Conservation (phyloP, 129 eudicot species). For the Cynara cardunculus region DNA sequence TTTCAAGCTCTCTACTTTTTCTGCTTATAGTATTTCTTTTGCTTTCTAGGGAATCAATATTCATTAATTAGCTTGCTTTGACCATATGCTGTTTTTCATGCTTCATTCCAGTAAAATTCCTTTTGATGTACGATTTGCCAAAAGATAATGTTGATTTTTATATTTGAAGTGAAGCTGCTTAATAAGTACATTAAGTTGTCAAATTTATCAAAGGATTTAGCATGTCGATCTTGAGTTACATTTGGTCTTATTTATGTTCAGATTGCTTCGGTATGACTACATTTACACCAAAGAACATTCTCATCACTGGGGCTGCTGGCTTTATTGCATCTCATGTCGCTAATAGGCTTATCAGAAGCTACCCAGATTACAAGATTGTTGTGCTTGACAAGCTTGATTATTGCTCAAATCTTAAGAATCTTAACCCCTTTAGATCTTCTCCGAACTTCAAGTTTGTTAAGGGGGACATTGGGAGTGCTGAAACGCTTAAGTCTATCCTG, state of each 20-base stretch:
- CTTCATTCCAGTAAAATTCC: neutral
- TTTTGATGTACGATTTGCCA: neutral
- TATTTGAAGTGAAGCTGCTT: neutral
- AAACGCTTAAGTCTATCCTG: constrained; percentile 85
- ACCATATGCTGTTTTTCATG: neutral
- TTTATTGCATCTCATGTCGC: constrained; percentile 99
- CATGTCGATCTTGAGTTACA: constrained; percentile 8
- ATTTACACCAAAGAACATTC: constrained; percentile 86
- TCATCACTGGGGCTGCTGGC: constrained; percentile 96
- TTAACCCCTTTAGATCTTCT: constrained; percentile 69
- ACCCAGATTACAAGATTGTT: constrained; percentile 92
- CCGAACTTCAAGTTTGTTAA: constrained; percentile 86
- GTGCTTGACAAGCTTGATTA: constrained; percentile 98
- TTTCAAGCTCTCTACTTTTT: constrained; percentile 12
- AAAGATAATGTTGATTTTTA: neutral
- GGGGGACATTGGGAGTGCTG: constrained; percentile 98
- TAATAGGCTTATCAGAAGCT: constrained; percentile 76
- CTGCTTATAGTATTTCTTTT: neutral
- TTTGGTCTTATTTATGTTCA: constrained; percentile 27
- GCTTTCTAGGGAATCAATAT: neutral
- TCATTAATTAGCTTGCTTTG: constrained; percentile 8
- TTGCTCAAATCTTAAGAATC: constrained; percentile 89
- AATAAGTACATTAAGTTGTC: neutral
- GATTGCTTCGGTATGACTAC: constrained; percentile 47
- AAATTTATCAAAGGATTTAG: neutral